phyloP scores from a whole-genome alignment of 805 yeast genomes.

The Torulaspora delbrueckii region DNA sequence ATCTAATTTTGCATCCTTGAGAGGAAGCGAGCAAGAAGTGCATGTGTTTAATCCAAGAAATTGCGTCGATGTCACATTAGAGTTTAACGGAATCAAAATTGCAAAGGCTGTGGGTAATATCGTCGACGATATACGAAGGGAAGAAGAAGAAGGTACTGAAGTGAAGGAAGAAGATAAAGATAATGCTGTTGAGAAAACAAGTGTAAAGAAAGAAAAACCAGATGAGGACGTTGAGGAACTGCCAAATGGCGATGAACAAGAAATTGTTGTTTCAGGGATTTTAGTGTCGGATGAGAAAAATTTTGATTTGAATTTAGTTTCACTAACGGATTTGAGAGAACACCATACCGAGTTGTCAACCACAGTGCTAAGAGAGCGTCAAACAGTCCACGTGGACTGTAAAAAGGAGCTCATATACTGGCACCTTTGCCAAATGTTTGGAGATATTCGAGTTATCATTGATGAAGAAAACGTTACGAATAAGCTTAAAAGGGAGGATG shows the following conservation, averaged over 20 bases:
- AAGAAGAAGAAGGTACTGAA: constrained; percentile 35
- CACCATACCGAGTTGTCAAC: constrained; percentile 77
- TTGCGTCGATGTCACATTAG: constrained; percentile 70
- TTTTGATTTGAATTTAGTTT: constrained; percentile 78
- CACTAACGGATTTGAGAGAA: constrained; percentile 83
- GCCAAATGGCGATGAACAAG: constrained; percentile 38
- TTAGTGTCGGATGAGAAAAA: constrained; percentile 73
- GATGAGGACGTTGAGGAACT: constrained; percentile 40
- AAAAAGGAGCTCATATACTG: constrained; percentile 74
- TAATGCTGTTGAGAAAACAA: constrained; percentile 47
- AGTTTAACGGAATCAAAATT: constrained; percentile 75
- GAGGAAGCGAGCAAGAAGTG: constrained; percentile 84
- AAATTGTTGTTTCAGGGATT: constrained; percentile 63
- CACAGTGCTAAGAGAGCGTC: constrained; percentile 77
- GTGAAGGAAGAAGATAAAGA: constrained; percentile 11
- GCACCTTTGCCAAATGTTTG: constrained; percentile 96
- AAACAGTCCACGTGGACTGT: constrained; percentile 72
- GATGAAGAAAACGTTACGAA: constrained; percentile 45
- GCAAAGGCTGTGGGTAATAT: constrained; percentile 70
- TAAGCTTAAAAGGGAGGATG: constrained; percentile 10
- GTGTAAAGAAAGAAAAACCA: constrained; percentile 65
- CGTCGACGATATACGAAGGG: constrained; percentile 42
- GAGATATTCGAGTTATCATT: constrained; percentile 58
- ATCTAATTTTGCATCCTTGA: constrained; percentile 75
- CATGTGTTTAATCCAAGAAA: constrained; percentile 89